A percentile compares a stretch with the other conserved stretches of the same genome.
Evolutionary conservation across 257 asterid genomes (phyloP).

Genomic region (Marsdenia floribunda): DNA sequence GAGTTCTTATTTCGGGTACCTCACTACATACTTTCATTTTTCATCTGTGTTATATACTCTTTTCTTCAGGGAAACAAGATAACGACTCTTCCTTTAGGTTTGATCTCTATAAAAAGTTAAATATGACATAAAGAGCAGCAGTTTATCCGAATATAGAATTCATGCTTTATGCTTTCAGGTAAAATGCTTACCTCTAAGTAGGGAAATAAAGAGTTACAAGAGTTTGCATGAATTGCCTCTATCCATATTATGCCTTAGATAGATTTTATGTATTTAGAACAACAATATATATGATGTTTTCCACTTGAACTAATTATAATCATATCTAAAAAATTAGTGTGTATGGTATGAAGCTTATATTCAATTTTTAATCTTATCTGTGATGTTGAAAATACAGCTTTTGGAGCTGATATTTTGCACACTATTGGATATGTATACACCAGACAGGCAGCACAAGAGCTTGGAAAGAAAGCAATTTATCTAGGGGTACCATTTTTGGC

Average conservation of each 20-base stretch:
- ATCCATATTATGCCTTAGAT: background rate
- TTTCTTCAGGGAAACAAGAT: background rate
- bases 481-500: slow-evolving; percentile 95
- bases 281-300: background rate
- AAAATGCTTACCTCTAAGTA: background rate
- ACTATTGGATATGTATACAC: slow-evolving; percentile 93
- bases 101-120: background rate
- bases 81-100: background rate
- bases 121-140: background rate
- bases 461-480: slow-evolving; percentile 91
- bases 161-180: background rate
- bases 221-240: background rate
- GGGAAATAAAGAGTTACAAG: background rate
- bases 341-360: background rate
- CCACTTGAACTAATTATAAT: background rate
- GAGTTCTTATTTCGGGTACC: background rate
- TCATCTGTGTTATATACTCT: background rate
- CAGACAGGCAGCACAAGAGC: slow-evolving; percentile 96
- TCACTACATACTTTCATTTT: background rate
- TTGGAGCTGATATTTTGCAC: slow-evolving; percentile 95
- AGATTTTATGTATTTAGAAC: background rate
- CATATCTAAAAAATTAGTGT: background rate
- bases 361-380: background rate
- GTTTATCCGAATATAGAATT: background rate
- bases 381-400: slow-evolving; percentile 48